Base-by-base conservation (phyloP, 768 basidiomycete species). In the Mycena galericulata region DNA sequence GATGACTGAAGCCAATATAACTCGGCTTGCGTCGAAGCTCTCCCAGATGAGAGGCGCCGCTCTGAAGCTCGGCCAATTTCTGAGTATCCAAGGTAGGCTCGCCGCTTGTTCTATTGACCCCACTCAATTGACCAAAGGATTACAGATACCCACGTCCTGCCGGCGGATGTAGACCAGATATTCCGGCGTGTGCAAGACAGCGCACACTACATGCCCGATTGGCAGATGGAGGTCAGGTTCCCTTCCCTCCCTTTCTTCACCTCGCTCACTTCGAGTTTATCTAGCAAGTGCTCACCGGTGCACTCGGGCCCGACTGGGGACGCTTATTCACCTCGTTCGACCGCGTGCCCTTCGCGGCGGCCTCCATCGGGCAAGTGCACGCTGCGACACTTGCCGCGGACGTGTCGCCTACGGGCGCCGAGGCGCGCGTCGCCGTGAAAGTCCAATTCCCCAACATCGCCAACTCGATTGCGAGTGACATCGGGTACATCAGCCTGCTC, bases 131-230 rank as follows among this genome's bases (percentile, higher is more conserved):
- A 11, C 51, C 17, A 29, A 20, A 41, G 8, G 26, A 4, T 36
- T 0, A n/a, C 46, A 98, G 97, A 99, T 78, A 93, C 95, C 0
- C 92, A 97, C 69, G 82, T 94, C 40, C 84, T 99, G 2, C 94
- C 97, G 0, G 88, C 92, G 0, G 95, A 97, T 70, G 80, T 98
- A 4, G 96, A 98, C 75, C 86, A 88, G 60, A 92, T 99, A 32
- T 90, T 99, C 73, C 88, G 95, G 56, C 84, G 92, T 30, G 97
- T 99, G 0, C 97, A 99, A 76, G 94, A 97, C 71, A 90, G 92
- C 72, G 97, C 97, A 1, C 95, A 99, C 78, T 98, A 98, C 77
- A 99, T 99, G 97, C 97, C 97, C 0, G 92, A 97, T 72, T 97
- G 93, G 93, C 97, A 99, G 77, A 93, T 98, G 90, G 93, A 97